These are phyloP conservation scores for Paradendryphiella salina DNA, from an alignment of 2,329 filamentous ascomycete species.

Conservation along the genomic window DNA sequence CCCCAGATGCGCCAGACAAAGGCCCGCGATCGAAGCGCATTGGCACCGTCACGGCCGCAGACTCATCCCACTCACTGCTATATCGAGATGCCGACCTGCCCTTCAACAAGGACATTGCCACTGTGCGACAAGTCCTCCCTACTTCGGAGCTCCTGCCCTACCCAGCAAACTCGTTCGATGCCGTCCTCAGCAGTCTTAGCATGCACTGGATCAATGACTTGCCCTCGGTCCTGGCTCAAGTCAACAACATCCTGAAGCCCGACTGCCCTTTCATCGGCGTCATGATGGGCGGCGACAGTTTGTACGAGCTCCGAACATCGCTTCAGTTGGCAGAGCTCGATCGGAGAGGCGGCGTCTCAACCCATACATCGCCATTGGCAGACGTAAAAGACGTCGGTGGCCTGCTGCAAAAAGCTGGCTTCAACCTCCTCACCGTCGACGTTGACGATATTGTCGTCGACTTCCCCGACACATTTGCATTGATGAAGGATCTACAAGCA, in stretches of 20 bases:
- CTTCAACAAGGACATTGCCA: slow-evolving; percentile 73
- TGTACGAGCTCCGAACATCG: slow-evolving; percentile 91
- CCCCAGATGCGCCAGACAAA: slow-evolving; percentile 64
- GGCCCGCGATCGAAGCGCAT: slow-evolving; percentile 73
- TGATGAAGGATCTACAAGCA: slow-evolving; percentile 92
- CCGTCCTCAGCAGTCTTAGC: slow-evolving; percentile 84
- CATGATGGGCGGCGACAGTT: slow-evolving; percentile 93
- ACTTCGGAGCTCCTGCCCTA: slow-evolving; percentile 78
- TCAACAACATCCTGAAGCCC: slow-evolving; percentile 85
- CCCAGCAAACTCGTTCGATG: slow-evolving; percentile 76
- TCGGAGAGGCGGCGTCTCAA: slow-evolving; percentile 84
- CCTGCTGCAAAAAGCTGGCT: slow-evolving; percentile 81
- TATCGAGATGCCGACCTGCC: slow-evolving; percentile 75
- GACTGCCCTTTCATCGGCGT: slow-evolving; percentile 91
- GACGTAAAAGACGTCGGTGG: slow-evolving; percentile 92
- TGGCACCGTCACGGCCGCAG: slow-evolving; percentile 74
- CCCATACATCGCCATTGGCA: slow-evolving; percentile 86
- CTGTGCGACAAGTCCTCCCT: slow-evolving; percentile 74
- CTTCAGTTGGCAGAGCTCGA: slow-evolving; percentile 92
- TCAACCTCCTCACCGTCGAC: slow-evolving; percentile 95
- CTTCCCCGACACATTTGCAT: slow-evolving; percentile 83
- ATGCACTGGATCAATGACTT: slow-evolving; percentile 99
- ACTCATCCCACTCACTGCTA: slow-evolving; percentile 76
- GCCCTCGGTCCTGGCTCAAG: slow-evolving; percentile 78
- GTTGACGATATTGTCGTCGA: slow-evolving; percentile 97